Conservation (phyloP, 108 stramenopile genomes). For the Fragilaria radians region DNA sequence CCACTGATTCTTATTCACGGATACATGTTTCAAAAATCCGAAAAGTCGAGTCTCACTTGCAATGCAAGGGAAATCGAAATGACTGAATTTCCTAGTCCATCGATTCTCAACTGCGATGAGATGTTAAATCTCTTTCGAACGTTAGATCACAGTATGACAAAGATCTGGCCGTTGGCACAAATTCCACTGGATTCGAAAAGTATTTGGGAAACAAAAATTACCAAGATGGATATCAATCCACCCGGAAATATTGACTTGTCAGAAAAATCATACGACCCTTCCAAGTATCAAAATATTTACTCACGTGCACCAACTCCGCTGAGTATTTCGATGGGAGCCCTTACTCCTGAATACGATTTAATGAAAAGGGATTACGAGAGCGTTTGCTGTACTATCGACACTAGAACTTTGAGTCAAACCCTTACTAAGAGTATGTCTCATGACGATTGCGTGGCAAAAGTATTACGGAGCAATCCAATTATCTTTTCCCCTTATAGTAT, state of each 20-base stretch:
- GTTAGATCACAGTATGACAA: constrained; percentile 1
- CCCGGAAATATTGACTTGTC: constrained; percentile 7
- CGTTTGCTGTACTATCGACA: constrained; percentile 11
- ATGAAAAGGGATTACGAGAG: constrained; percentile 19
- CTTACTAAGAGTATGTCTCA: constrained; percentile 17
- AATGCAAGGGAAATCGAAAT: neutral
- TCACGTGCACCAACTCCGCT: constrained; percentile 10
- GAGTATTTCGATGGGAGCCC: constrained; percentile 5
- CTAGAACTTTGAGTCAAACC: constrained; percentile 11
- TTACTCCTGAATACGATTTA: constrained; percentile 4
- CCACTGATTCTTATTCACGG: constrained; percentile 17
- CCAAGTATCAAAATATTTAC: constrained; percentile 29
- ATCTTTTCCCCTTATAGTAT: constrained; percentile 44
- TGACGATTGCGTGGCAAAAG: constrained; percentile 15
- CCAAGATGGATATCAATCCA: neutral
- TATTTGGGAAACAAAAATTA: neutral
- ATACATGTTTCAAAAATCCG: constrained; percentile 6
- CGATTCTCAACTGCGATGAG: neutral
- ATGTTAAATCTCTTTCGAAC: constrained; percentile 3
- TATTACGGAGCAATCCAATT: constrained; percentile 3
- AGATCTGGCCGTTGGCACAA: constrained; percentile 42
- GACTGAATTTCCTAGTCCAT: neutral
- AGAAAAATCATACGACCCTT: constrained; percentile 24
- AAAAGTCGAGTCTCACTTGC: neutral
- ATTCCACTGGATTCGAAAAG: constrained; percentile 13